Evolutionary conservation across 192 early-diverging fungal species (phyloP).

Genomic region (Coemansia sp.): DNA sequence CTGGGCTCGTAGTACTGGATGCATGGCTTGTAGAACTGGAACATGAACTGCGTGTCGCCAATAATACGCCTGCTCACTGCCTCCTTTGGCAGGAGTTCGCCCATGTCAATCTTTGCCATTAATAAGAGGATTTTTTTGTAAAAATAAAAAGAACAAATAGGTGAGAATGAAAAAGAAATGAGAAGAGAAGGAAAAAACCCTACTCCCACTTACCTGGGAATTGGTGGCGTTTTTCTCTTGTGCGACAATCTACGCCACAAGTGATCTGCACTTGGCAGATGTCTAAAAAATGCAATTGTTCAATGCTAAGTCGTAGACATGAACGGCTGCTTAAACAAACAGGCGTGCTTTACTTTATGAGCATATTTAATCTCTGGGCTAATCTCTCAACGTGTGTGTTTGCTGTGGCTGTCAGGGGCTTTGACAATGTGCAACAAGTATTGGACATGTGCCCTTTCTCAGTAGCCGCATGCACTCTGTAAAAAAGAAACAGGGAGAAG

Average conservation of each 20-base stretch:
- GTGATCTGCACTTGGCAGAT: neutral
- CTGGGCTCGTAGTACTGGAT: conserved; percentile 41
- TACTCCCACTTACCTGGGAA: neutral
- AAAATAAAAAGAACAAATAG: neutral
- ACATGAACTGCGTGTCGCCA: conserved; percentile 54
- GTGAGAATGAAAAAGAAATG: neutral
- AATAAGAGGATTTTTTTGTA: too few relatives aligned
- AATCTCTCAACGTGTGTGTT: too few relatives aligned
- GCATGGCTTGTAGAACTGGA: conserved; percentile 53
- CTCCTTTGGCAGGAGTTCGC: conserved; percentile 1
- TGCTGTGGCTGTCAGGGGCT: too few relatives aligned
- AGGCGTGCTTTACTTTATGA: too few relatives aligned
- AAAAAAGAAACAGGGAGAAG: too few relatives aligned
- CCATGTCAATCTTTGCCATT: conserved; percentile 12
- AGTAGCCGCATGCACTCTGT: too few relatives aligned
- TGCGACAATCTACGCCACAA: neutral
- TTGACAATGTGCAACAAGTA: too few relatives aligned
- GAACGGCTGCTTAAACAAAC: too few relatives aligned
- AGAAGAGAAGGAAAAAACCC: neutral
- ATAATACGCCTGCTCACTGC: conserved; percentile 16
- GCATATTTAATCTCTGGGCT: too few relatives aligned
- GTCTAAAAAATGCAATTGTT: neutral
- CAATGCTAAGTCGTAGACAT: too few relatives aligned
- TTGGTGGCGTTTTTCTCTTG: neutral
- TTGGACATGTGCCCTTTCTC: too few relatives aligned